A percentile compares a stretch with the other conserved stretches of the same genome.
Conservation (phyloP, 805 yeast genomes). For the Wickerhamiella australiensis region DNA sequence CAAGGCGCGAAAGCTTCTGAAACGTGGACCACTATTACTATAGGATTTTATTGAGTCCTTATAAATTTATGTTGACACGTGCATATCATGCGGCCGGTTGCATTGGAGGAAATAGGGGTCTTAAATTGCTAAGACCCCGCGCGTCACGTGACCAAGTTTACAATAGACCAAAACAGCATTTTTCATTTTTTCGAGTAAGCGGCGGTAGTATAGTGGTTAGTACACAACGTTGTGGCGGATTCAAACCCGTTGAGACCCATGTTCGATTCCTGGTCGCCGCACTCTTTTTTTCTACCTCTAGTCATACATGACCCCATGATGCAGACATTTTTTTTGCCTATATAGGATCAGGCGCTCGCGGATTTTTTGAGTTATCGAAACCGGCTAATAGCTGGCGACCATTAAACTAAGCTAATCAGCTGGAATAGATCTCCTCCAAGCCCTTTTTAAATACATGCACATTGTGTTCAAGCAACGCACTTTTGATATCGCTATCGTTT, state of each 20-base stretch:
- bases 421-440: conserved; percentile 27
- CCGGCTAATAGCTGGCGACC: background rate
- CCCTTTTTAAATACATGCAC: conserved; percentile 69
- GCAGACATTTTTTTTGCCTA: no score
- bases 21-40: no score
- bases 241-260: conserved; percentile 4
- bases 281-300: background rate
- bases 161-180: background rate
- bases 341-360: no score
- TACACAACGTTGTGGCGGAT: conserved; percentile 4
- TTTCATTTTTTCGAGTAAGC: background rate
- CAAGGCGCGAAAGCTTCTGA: no score
- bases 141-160: background rate
- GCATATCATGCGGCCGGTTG: no score
- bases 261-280: conserved; percentile 4
- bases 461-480: conserved; percentile 76
- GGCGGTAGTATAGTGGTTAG: conserved; percentile 3
- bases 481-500: conserved; percentile 42
- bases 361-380: background rate
- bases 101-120: no score
- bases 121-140: background rate
- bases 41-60: no score
- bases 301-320: background rate
- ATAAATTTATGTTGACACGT: no score
- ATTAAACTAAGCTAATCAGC: background rate